Conservation (phyloP, 1,139 yeast genomes). For the Magnusiomyces magnusii region DNA sequence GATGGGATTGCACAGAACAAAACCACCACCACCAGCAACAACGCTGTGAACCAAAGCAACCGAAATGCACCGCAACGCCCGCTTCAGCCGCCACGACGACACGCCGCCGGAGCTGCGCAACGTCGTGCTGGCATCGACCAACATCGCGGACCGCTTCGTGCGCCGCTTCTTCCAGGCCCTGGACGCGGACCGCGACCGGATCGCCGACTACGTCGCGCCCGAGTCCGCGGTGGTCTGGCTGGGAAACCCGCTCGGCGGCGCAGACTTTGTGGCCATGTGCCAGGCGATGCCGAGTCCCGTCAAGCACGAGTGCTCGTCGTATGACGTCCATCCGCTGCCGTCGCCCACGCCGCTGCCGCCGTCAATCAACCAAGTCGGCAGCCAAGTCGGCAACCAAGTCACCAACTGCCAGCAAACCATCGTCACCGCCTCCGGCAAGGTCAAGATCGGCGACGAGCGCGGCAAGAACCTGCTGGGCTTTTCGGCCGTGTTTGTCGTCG, state of each 20-base stretch:
- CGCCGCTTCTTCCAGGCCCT: not conserved
- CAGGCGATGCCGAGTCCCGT: conserved; percentile 28
- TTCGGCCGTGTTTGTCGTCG: conserved; percentile 29
- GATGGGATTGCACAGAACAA: too few relatives aligned
- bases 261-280: conserved; percentile 30
- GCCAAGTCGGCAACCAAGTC: too few relatives aligned
- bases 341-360: conserved; percentile 6
- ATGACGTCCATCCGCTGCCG: conserved; percentile 35
- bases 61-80: too few relatives aligned
- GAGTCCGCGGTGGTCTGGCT: conserved; percentile 33
- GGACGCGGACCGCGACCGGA: not conserved
- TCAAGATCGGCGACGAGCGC: conserved; percentile 28
- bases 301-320: conserved; percentile 29
- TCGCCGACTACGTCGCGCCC: not conserved
- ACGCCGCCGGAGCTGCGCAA: not conserved
- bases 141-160: not conserved
- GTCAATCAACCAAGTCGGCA: too few relatives aligned
- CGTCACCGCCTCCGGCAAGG: conserved; percentile 30
- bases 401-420: conserved; percentile 27
- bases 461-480: conserved; percentile 30
- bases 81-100: too few relatives aligned
- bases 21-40: too few relatives aligned
- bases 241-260: conserved; percentile 35
- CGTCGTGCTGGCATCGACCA: not conserved
- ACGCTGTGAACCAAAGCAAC: too few relatives aligned